phyloP scores from a whole-genome alignment of 768 basidiomycete genomes.

The Hirschioporus abietinus region DNA sequence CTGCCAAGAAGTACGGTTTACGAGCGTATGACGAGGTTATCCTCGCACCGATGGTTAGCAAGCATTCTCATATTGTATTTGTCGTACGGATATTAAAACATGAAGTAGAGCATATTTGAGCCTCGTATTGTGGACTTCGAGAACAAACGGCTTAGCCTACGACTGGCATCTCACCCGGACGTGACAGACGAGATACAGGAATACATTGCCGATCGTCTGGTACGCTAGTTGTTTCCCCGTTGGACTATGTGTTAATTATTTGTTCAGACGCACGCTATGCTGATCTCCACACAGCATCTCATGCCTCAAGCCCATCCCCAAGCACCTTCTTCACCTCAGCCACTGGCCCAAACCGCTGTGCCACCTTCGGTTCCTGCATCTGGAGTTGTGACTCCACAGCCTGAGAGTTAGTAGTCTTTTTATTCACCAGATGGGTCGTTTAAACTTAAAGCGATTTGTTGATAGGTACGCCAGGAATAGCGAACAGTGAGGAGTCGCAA shows the following conservation, averaged over 20 bases:
- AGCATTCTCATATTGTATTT: conserved; percentile 4
- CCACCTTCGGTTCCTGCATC: neutral
- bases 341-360: conserved; percentile 13
- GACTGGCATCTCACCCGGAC: conserved; percentile 45
- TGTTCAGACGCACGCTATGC: conserved; percentile 81
- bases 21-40: conserved; percentile 95
- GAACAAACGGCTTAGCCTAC: conserved; percentile 52
- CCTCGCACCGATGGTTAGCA: conserved; percentile 82
- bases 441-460: neutral
- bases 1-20: conserved; percentile 83
- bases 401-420: neutral
- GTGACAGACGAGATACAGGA: conserved; percentile 71
- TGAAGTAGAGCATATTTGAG: conserved; percentile 78
- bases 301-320: conserved; percentile 32
- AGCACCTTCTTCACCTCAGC: conserved; percentile 10
- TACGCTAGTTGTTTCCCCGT: conserved; percentile 24
- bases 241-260: neutral
- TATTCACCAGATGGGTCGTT: neutral
- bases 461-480: neutral
- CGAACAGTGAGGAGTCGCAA: neutral
- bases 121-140: conserved; percentile 91
- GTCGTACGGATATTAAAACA: neutral
- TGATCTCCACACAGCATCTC: conserved; percentile 83
- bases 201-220: conserved; percentile 36
- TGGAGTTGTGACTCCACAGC: neutral